These are phyloP conservation scores for Phytophthora chlamydospora DNA, from an alignment of 352 stramenopile species.

Conservation along the genomic window DNA sequence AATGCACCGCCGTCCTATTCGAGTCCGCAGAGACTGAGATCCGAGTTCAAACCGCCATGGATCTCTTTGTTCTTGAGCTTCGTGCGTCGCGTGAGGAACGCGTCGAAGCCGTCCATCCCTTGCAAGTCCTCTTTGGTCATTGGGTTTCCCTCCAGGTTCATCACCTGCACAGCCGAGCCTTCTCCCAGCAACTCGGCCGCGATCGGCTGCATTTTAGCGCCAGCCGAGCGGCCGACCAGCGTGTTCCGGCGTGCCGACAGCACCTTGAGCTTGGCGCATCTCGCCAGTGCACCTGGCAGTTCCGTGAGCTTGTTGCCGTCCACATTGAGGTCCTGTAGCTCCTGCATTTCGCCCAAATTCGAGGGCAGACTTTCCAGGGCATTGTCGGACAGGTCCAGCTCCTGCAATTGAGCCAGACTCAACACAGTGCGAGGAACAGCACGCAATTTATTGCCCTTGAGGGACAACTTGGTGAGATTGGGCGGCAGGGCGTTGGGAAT, in stretches of 20 bases:
- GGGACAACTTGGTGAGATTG: slow-evolving; percentile 78
- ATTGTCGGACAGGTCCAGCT: slow-evolving; percentile 80
- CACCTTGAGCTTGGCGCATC: slow-evolving; percentile 76
- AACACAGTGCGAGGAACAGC: slow-evolving; percentile 54
- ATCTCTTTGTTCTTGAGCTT: slow-evolving; percentile 90
- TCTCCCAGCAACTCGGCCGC: slow-evolving; percentile 56
- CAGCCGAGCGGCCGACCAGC: slow-evolving; percentile 35
- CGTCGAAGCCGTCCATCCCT: slow-evolving; percentile 77
- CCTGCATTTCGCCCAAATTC: slow-evolving; percentile 47
- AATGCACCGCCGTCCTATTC: slow-evolving; percentile 44
- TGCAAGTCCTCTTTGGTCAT: slow-evolving; percentile 83
- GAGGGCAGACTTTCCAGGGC: slow-evolving; percentile 46
- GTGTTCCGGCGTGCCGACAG: slow-evolving; percentile 68
- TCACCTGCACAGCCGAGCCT: slow-evolving; percentile 70
- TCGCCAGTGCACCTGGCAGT: slow-evolving; percentile 53
- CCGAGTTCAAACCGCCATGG: slow-evolving; percentile 73
- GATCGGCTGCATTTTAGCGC: slow-evolving; percentile 48
- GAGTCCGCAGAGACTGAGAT: slow-evolving; percentile 84
- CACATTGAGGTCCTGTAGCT: slow-evolving; percentile 72
- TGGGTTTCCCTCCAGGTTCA: slow-evolving; percentile 84
- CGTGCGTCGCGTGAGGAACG: slow-evolving; percentile 77
- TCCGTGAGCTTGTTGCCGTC: slow-evolving; percentile 62
- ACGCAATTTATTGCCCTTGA: slow-evolving; percentile 64
- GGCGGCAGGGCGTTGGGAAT: slow-evolving; percentile 62
- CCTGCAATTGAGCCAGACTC: slow-evolving; percentile 57